Conservation (phyloP, 2,329 filamentous ascomycete species). For the Cytospora chrysosperma region DNA sequence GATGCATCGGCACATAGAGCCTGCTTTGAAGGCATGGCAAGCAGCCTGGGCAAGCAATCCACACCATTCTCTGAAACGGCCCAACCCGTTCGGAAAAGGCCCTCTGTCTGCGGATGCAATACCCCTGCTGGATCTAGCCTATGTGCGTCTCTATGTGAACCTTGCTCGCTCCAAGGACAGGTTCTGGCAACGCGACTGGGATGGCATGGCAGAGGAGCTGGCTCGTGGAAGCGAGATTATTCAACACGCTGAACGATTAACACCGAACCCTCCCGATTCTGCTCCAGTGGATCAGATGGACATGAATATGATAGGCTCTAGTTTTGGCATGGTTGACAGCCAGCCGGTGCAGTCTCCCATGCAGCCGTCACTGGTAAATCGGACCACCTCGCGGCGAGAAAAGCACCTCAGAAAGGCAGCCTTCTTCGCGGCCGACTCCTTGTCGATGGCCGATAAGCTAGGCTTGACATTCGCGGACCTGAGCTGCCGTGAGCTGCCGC, state of each 20-base stretch:
- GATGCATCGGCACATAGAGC: slow-evolving; percentile 94
- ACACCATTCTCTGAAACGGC: slow-evolving; percentile 77
- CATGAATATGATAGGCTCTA: slow-evolving; percentile 45
- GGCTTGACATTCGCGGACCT: slow-evolving; percentile 84
- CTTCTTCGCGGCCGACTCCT: slow-evolving; percentile 88
- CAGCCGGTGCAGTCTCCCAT: slow-evolving; percentile 50
- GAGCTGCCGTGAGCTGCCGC: slow-evolving; percentile 78
- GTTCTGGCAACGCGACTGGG: slow-evolving; percentile 92
- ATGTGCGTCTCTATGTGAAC: slow-evolving; percentile 89
- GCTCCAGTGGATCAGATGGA: slow-evolving; percentile 33
- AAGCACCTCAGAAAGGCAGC: slow-evolving; percentile 90
- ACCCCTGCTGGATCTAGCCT: slow-evolving; percentile 85
- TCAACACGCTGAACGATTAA: slow-evolving; percentile 66
- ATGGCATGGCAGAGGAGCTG: slow-evolving; percentile 85
- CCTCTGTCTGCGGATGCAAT: slow-evolving; percentile 89
- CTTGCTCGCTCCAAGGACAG: slow-evolving; percentile 89
- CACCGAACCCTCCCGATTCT: slow-evolving; percentile 39
- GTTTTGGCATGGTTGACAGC: slow-evolving; percentile 50
- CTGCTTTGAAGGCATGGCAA: slow-evolving; percentile 91
- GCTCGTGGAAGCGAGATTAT: slow-evolving; percentile 74
- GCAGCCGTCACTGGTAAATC: slow-evolving; percentile 35
- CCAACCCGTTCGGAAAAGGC: slow-evolving; percentile 78
- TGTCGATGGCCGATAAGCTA: slow-evolving; percentile 83
- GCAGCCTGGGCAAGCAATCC: slow-evolving; percentile 86
- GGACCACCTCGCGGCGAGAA: slow-evolving; percentile 69